Base-by-base conservation (phyloP, 1,284 basidiomycete species). In the Ganoderma sp. region DNA sequence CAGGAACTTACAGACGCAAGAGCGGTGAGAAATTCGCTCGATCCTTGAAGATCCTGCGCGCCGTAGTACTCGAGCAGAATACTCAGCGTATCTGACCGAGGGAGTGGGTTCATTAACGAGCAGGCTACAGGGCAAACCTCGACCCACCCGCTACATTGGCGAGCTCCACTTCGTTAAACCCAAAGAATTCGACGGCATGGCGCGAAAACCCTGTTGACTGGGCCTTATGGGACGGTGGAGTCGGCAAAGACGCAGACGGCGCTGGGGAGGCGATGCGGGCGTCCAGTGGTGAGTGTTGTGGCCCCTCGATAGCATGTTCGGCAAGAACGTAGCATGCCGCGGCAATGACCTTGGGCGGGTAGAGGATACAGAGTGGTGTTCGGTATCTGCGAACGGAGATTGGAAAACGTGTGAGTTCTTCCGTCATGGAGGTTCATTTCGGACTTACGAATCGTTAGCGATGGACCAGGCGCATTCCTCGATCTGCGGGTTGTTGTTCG, bases 381-480 rank as follows among this genome's bases (percentile, higher is more conserved):
- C 92, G 85, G 78, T 89, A 92, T 68, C 92, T 94, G 75, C 22
- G 58, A 7, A 22, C 15, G 58, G 58, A 17, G 22, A 41, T 25
- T 22, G 15, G 25, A 43, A 10, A 60, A 42, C 58, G 58, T 28
- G 58, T 60, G 25, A 14, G 37, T 14, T 32, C 41, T 60, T 28
- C 58, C 14, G 42, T 42, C 58, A 41, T 28, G 22, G n/a, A 25
- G 10, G 22, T 17, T 22, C 43, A 15, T n/a, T 43, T 41, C 54
- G 45, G 39, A 87, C 90, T 80, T 69, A 94, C 92, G 93, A 92
- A 81, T 95, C 93, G 78, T 93, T 91, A 19, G 92, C 90, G 66
- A 94, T 83, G 70, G 90, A 91, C 92, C 93, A 95, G 19, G 92
- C 88, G 76, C 87, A 89, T 74, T 93, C 90, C 76, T 91, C 87